phyloP scores from a whole-genome alignment of 768 basidiomycete species.

The Lactarius pseudohatsudake region DNA sequence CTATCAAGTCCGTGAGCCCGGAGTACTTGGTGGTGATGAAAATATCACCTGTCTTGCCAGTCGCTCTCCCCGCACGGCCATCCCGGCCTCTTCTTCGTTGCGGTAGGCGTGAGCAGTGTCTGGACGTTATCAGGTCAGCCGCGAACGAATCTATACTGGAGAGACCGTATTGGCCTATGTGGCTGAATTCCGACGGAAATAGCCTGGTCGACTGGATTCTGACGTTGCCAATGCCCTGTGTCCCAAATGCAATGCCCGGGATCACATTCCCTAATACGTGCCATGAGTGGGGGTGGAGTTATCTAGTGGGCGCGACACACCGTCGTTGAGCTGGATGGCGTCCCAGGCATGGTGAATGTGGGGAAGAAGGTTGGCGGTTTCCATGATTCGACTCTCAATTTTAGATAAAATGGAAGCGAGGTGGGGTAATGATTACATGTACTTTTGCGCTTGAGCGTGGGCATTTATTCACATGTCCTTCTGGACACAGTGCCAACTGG shows the following conservation, averaged over 20 bases:
- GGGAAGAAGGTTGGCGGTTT: not conserved
- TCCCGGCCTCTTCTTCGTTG: slow-evolving; percentile 61
- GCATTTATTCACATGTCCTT: not conserved
- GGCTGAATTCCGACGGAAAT: slow-evolving; percentile 59
- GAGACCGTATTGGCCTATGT: slow-evolving; percentile 49
- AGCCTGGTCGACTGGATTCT: slow-evolving; percentile 58
- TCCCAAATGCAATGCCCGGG: slow-evolving; percentile 61
- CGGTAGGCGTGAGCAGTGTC: slow-evolving; percentile 61
- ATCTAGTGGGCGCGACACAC: slow-evolving; percentile 36
- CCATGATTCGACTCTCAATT: not conserved
- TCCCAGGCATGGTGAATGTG: slow-evolving; percentile 56
- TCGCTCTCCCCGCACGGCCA: slow-evolving; percentile 51
- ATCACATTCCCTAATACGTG: slow-evolving; percentile 41
- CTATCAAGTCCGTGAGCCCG: slow-evolving; percentile 51
- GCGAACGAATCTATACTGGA: not conserved
- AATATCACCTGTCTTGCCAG: slow-evolving; percentile 52
- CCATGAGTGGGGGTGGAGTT: not conserved
- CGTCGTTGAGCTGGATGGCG: slow-evolving; percentile 57
- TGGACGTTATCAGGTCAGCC: slow-evolving; percentile 31
- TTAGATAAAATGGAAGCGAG: not conserved
- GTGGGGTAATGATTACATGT: not conserved
- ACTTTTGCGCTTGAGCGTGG: too few relatives aligned
- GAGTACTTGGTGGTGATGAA: slow-evolving; percentile 71
- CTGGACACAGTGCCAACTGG: too few relatives aligned
- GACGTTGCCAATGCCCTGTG: slow-evolving; percentile 62